Percentiles rank a stretch among this genome's conserved stretches.
Evolutionary conservation across 371 early-diverging fungal species (phyloP).

Genomic region (Batkoa obscura): DNA sequence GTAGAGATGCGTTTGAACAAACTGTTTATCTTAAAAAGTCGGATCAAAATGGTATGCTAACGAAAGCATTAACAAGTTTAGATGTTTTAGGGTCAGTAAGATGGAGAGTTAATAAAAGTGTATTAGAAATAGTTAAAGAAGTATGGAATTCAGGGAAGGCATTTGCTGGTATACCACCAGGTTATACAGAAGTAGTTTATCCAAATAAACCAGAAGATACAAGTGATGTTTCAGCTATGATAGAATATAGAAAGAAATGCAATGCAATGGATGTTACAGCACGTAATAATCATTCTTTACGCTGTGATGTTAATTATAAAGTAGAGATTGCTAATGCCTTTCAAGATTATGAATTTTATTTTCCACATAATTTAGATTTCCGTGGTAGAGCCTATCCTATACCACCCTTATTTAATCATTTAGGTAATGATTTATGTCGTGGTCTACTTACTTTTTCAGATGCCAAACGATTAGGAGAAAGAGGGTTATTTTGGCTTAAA

Average conservation of each 20-base stretch:
- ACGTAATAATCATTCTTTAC: constrained; percentile 59
- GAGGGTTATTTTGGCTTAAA: constrained; percentile 83
- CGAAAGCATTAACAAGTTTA: constrained; percentile 47
- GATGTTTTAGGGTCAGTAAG: constrained; percentile 79
- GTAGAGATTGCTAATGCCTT: constrained; percentile 90
- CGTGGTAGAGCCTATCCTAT: constrained; percentile 96
- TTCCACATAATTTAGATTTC: constrained; percentile 96
- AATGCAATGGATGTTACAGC: constrained; percentile 21
- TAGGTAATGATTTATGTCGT: constrained; percentile 91
- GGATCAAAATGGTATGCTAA: constrained; percentile 50
- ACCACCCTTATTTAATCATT: constrained; percentile 85
- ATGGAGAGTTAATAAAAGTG: constrained; percentile 74
- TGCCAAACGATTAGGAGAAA: constrained; percentile 65
- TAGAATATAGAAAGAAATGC: constrained; percentile 22
- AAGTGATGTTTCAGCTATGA: constrained; percentile 49
- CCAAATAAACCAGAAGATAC: constrained; percentile 48
- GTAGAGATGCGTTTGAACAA: constrained; percentile 55
- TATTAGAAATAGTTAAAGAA: constrained; percentile 56
- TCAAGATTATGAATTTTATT: constrained; percentile 71
- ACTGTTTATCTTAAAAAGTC: constrained; percentile 57
- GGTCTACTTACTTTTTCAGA: constrained; percentile 71
- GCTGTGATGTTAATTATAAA: constrained; percentile 89
- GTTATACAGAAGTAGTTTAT: constrained; percentile 17
- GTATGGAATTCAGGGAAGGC: constrained; percentile 78
- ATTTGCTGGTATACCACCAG: constrained; percentile 58